phyloP scores from a whole-genome alignment of 306 rosid genomes.

The Quillaja saponaria region DNA sequence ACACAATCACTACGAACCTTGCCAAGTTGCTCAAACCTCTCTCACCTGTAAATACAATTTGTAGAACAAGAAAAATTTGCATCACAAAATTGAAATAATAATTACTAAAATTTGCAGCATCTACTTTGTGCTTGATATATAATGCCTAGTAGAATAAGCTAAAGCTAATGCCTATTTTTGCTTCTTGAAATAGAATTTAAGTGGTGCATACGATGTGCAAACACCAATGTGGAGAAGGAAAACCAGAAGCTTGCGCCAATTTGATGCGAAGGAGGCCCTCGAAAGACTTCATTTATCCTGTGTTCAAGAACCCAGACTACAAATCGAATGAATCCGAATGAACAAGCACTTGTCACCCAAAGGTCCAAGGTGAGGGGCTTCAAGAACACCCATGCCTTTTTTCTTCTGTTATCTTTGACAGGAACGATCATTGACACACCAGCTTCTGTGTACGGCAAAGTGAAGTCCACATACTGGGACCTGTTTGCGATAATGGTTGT shows the following conservation, averaged over 20 bases:
- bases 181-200: no score
- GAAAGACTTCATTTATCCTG: constrained; percentile 36
- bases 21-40: no score
- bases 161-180: no score
- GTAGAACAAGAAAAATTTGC: no score
- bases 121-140: no score
- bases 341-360: constrained; percentile 32
- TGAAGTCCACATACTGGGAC: constrained; percentile 39
- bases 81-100: no score
- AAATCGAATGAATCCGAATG: constrained; percentile 38
- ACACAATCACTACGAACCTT: no score
- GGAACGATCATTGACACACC: constrained; percentile 43
- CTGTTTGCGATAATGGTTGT: no score
- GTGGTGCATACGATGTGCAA: constrained; percentile 42
- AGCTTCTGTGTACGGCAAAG: constrained; percentile 43
- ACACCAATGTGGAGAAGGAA: constrained; percentile 47
- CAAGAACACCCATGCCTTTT: constrained; percentile 45
- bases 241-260: constrained; percentile 45
- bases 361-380: constrained; percentile 43
- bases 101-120: no score
- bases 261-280: constrained; percentile 33
- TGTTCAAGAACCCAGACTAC: constrained; percentile 53
- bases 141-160: no score
- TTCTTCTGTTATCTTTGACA: neutral
- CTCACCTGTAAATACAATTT: no score